Percentiles rank a stretch among this genome's conserved stretches.
These are phyloP conservation scores for Sanghuangporus sanghuang DNA, from an alignment of 1,284 basidiomycete genomes.

Conservation along the genomic window DNA sequence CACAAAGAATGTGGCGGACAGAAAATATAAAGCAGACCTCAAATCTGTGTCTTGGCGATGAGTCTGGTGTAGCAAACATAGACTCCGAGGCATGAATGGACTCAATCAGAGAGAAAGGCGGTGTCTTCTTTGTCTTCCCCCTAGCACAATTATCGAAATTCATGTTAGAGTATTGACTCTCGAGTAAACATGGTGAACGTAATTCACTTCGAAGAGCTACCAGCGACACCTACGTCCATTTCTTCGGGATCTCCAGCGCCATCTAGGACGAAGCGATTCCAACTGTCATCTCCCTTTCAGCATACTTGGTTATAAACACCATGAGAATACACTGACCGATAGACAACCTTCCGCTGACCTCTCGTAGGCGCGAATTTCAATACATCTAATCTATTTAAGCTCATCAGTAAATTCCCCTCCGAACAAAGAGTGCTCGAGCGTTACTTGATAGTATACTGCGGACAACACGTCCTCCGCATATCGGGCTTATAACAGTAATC, in stretches of 20 bases:
- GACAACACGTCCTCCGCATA: conserved; percentile 79
- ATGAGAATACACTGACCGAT: conserved; percentile 41
- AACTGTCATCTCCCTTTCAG: conserved; percentile 37
- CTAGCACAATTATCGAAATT: neutral
- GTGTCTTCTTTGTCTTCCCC: conserved; percentile 14
- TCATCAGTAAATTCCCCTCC: neutral
- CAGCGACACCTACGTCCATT: conserved; percentile 22
- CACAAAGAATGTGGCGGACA: neutral
- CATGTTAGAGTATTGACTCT: neutral
- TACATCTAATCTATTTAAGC: conserved; percentile 59
- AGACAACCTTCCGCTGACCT: conserved; percentile 74
- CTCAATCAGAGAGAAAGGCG: conserved; percentile 29
- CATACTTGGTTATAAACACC: neutral
- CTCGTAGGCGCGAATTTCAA: conserved; percentile 68
- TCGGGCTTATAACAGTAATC: conserved; percentile 82
- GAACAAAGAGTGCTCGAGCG: conserved; percentile 18
- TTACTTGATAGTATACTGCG: conserved; percentile 87
- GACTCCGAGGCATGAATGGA: conserved; percentile 45
- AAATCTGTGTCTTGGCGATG: conserved; percentile 36
- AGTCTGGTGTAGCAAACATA: conserved; percentile 23
- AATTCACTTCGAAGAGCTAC: conserved; percentile 20
- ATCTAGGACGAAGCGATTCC: conserved; percentile 70
- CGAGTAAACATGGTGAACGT: conserved; percentile 14
- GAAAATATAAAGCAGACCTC: conserved; percentile 38
- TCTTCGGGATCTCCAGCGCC: conserved; percentile 36